phyloP scores from a whole-genome alignment of 2,329 filamentous ascomycete genomes.

The Elsinoe arachidis region DNA sequence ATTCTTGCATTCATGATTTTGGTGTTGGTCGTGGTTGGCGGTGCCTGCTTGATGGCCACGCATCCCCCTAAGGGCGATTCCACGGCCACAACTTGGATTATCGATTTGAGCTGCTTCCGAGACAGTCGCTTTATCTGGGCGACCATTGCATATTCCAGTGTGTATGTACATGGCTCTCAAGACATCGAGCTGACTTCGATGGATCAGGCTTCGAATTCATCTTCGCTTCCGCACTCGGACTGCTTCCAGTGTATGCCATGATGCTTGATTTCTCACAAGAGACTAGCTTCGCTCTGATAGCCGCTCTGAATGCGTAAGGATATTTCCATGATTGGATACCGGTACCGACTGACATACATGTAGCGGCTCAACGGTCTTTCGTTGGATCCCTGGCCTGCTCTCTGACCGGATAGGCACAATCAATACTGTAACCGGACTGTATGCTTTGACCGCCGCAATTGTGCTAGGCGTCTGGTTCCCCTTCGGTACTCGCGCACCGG shows the following conservation, averaged over 20 bases:
- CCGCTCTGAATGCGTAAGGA: neutral
- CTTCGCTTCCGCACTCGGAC: neutral
- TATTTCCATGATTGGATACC: neutral
- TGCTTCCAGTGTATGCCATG: neutral
- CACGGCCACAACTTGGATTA: neutral
- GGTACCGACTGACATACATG: neutral
- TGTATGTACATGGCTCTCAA: neutral
- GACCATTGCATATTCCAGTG: neutral
- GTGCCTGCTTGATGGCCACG: neutral
- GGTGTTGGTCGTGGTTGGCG: neutral
- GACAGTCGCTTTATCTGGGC: neutral
- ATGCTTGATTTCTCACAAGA: neutral
- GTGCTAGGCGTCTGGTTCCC: neutral
- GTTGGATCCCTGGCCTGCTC: neutral
- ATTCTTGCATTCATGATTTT: neutral
- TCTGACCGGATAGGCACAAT: neutral
- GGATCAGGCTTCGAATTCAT: neutral
- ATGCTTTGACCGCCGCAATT: neutral
- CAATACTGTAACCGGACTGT: neutral
- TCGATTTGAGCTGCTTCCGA: neutral
- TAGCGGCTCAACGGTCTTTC: neutral
- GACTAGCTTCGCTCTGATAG: neutral
- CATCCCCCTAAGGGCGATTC: neutral
- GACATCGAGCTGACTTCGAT: neutral
- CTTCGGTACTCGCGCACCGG: neutral